These are phyloP conservation scores for Russula griseocarnosa DNA, from an alignment of 768 basidiomycete genomes.

Conservation along the genomic window DNA sequence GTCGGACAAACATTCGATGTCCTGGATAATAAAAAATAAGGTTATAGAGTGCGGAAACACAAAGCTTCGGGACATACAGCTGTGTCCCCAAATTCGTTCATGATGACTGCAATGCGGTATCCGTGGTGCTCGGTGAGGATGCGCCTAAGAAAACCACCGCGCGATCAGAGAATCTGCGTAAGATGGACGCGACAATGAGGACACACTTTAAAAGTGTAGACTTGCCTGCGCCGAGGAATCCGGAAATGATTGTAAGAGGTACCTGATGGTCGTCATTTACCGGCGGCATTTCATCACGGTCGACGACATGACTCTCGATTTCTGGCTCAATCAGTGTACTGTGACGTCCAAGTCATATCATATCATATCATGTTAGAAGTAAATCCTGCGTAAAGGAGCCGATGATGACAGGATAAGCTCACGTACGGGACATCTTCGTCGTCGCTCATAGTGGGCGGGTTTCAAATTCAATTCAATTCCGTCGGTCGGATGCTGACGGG, in stretches of 20 bases:
- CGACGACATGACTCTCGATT: neutral
- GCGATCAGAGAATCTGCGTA: neutral
- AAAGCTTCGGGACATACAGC: conserved; percentile 50
- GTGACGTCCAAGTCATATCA: neutral
- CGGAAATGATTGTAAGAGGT: conserved; percentile 91
- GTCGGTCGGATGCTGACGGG: neutral
- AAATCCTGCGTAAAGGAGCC: neutral
- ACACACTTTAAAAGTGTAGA: conserved; percentile 81
- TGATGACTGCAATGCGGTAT: conserved; percentile 93
- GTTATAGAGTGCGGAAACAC: conserved; percentile 16
- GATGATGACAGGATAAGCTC: neutral
- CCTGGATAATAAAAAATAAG: conserved; percentile 43
- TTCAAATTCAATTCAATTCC: neutral
- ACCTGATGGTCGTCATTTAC: conserved; percentile 40
- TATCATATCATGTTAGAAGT: neutral
- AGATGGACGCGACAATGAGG: neutral
- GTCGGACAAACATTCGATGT: conserved; percentile 73
- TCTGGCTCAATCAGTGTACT: conserved; percentile 17
- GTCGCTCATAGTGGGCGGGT: conserved; percentile 16
- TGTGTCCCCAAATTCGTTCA: conserved; percentile 98
- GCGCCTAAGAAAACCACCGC: conserved; percentile 45
- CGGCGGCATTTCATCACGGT: neutral
- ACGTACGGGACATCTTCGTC: conserved; percentile 22
- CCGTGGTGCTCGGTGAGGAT: conserved; percentile 93
- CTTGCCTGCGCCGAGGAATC: conserved; percentile 93